Conservation (phyloP, 2,329 filamentous ascomycete species). For the Botryotinia calthae region DNA sequence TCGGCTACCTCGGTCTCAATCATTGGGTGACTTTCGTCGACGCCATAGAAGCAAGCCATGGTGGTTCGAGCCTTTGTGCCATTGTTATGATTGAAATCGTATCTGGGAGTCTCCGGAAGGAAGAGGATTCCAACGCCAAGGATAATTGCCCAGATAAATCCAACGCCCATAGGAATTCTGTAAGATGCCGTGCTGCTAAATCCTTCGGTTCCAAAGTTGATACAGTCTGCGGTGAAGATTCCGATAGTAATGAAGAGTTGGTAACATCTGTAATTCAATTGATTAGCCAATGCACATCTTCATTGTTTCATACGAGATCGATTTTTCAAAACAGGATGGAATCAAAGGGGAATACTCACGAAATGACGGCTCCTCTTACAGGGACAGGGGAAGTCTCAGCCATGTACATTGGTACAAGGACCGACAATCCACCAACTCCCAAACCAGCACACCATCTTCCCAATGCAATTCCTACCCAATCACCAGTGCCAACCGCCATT, state of each 20-base stretch:
- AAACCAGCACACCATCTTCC: constrained; percentile 66
- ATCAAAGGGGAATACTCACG: constrained; percentile 37
- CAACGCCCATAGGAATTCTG: constrained; percentile 60
- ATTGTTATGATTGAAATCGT: constrained; percentile 49
- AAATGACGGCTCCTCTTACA: constrained; percentile 62
- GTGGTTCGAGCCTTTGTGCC: constrained; percentile 51
- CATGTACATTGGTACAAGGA: constrained; percentile 66
- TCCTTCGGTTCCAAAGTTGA: constrained; percentile 50
- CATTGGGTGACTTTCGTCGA: constrained; percentile 46
- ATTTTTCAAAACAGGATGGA: background rate
- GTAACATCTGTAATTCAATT: constrained; percentile 50
- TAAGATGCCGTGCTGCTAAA: constrained; percentile 49
- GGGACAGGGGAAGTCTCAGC: constrained; percentile 60
- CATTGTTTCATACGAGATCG: background rate
- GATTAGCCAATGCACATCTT: constrained; percentile 24
- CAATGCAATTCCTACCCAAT: constrained; percentile 62
- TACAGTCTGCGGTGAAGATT: constrained; percentile 56
- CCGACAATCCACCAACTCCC: constrained; percentile 64
- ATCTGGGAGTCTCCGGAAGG: constrained; percentile 57
- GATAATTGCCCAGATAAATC: constrained; percentile 52
- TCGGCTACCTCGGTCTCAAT: constrained; percentile 51
- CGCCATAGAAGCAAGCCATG: constrained; percentile 52
- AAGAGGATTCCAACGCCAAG: constrained; percentile 52
- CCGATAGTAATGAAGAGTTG: constrained; percentile 73
- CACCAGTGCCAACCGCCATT: constrained; percentile 52